Conservation (phyloP, 805 yeast genomes). For the Pichia deserticola region DNA sequence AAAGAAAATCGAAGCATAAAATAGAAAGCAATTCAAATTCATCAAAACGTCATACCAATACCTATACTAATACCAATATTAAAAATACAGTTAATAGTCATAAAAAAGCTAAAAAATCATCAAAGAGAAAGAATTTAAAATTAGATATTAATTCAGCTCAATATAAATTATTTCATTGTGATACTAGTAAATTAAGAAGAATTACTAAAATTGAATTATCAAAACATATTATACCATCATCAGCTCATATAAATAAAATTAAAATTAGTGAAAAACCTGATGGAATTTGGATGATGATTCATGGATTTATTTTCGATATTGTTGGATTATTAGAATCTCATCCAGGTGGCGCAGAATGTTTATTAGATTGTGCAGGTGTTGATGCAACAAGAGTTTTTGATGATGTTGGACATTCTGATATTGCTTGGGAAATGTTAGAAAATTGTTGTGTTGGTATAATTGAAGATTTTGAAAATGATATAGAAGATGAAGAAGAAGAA, state of each 20-base stretch:
- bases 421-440: slow-evolving; percentile 79
- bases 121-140: not conserved
- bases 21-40: too few species aligned
- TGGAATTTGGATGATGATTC: slow-evolving; percentile 66
- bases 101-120: not conserved
- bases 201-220: slow-evolving; percentile 3
- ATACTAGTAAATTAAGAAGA: slow-evolving; percentile 1
- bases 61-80: too few species aligned
- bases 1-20: too few species aligned
- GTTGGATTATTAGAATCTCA: slow-evolving; percentile 50
- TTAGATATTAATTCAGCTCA: slow-evolving; percentile 1
- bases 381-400: slow-evolving; percentile 67
- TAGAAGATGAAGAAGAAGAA: not conserved
- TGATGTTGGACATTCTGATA: slow-evolving; percentile 69
- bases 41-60: too few species aligned
- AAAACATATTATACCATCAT: slow-evolving; percentile 8
- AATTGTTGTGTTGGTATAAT: slow-evolving; percentile 67
- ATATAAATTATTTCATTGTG: slow-evolving; percentile 2
- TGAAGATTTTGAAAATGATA: slow-evolving; percentile 31
- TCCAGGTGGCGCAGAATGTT: slow-evolving; percentile 83
- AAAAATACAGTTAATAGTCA: too few species aligned
- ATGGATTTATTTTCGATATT: slow-evolving; percentile 61
- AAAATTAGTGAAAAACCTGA: slow-evolving; percentile 23
- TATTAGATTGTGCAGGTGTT: slow-evolving; percentile 70
- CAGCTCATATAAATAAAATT: slow-evolving; percentile 1